Evolutionary conservation across 2,329 filamentous ascomycete genomes (phyloP).

Genomic region (Neonectria neomacrospora): DNA sequence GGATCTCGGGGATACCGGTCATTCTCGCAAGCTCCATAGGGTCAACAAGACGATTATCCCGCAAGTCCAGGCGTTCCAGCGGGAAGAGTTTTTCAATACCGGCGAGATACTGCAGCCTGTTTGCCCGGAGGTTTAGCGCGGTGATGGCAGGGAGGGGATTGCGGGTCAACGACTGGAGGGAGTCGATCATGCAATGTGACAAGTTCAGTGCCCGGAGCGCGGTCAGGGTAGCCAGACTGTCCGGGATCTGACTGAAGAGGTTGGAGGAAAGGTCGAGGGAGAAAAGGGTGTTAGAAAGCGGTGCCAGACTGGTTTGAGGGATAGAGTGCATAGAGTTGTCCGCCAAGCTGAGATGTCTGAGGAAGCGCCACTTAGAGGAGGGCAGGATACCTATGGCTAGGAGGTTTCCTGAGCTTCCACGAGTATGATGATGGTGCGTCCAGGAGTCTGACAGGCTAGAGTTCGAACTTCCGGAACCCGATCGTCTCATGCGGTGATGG

Average conservation of each 20-base stretch:
- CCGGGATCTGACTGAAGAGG: slow-evolving; percentile 92
- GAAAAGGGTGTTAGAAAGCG: slow-evolving; percentile 87
- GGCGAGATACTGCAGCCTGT: slow-evolving; percentile 86
- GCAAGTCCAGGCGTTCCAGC: slow-evolving; percentile 87
- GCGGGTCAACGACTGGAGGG: slow-evolving; percentile 84
- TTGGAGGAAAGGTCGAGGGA: slow-evolving; percentile 94
- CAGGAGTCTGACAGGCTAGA: slow-evolving; percentile 76
- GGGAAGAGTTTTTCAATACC: slow-evolving; percentile 91
- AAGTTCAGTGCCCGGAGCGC: slow-evolving; percentile 92
- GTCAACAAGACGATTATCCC: slow-evolving; percentile 92
- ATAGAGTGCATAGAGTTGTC: slow-evolving; percentile 92
- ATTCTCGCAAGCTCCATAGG: slow-evolving; percentile 89
- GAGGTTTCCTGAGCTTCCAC: slow-evolving; percentile 83
- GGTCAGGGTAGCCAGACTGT: slow-evolving; percentile 86
- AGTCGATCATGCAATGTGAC: slow-evolving; percentile 97
- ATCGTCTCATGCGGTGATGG: slow-evolving; percentile 81
- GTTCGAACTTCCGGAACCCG: slow-evolving; percentile 91
- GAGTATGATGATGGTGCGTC: slow-evolving; percentile 64
- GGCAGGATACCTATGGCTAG: slow-evolving; percentile 78
- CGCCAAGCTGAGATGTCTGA: slow-evolving; percentile 89
- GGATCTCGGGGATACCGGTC: slow-evolving; percentile 89
- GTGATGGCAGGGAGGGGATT: slow-evolving; percentile 93
- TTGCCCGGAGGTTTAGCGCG: slow-evolving; percentile 89
- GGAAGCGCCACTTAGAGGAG: slow-evolving; percentile 91
- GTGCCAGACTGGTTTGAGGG: slow-evolving; percentile 77